Percentiles rank a stretch among this genome's conserved stretches.
Conservation (phyloP, 148 eudicot species). For the Bassia scoparia region DNA sequence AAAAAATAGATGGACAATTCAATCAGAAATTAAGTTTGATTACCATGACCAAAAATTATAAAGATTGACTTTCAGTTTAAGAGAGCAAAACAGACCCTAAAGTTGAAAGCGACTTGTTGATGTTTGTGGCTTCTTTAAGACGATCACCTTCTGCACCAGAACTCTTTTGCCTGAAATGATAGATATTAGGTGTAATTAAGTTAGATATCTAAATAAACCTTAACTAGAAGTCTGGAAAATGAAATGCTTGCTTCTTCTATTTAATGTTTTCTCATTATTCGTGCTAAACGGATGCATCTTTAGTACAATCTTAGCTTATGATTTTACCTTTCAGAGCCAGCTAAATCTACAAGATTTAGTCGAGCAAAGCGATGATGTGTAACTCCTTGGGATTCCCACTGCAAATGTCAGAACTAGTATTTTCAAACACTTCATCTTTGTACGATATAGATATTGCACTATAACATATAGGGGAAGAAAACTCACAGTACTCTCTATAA, state of each 20-base stretch:
- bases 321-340: conserved; percentile 93
- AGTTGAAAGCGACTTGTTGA: conserved; percentile 95
- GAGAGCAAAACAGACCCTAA: conserved; percentile 56
- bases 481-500: conserved; percentile 83
- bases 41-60: neutral
- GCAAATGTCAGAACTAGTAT: conserved; percentile 18
- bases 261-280: neutral
- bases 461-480: neutral
- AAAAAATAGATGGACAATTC: neutral
- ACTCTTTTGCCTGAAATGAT: conserved; percentile 76
- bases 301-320: neutral
- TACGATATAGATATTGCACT: neutral
- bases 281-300: neutral
- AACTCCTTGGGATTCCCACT: conserved; percentile 98
- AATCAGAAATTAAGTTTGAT: neutral
- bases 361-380: conserved; percentile 93
- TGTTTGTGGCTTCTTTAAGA: conserved; percentile 93
- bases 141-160: conserved; percentile 99
- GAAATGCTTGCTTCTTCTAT: neutral
- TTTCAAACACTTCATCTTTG: neutral
- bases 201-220: neutral
- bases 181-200: neutral
- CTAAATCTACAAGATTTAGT: conserved; percentile 91
- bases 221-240: neutral
- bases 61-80: conserved; percentile 1